Percentiles rank a stretch among this genome's conserved stretches.
These are phyloP conservation scores for Agaricus sinodeliciosus DNA, from an alignment of 768 basidiomycete genomes.

Conservation along the genomic window DNA sequence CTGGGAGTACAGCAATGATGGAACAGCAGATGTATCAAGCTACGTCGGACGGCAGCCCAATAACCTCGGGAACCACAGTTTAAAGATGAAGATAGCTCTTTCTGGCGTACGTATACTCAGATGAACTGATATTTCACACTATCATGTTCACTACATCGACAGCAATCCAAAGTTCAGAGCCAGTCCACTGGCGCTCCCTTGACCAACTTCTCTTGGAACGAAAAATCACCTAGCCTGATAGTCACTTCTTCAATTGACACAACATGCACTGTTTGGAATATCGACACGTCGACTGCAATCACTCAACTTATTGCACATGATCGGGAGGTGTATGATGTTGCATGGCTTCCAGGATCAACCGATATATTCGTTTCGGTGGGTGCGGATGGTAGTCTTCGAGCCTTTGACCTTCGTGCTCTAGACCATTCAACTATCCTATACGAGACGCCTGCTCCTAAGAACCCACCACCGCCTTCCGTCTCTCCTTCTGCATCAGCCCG, in stretches of 20 bases:
- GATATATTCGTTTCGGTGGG: slow-evolving; percentile 99
- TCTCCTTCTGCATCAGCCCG: slow-evolving; percentile 57
- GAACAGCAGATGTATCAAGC: slow-evolving; percentile 43
- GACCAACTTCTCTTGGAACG: slow-evolving; percentile 98
- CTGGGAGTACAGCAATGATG: slow-evolving; percentile 82
- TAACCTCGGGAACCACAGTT: slow-evolving; percentile 48
- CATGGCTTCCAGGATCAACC: slow-evolving; percentile 94
- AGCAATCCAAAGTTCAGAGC: slow-evolving; percentile 89
- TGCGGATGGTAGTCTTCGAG: slow-evolving; percentile 92
- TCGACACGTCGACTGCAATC: slow-evolving; percentile 87
- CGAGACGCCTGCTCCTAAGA: slow-evolving; percentile 82
- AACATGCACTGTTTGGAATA: slow-evolving; percentile 98
- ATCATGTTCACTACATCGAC: slow-evolving; percentile 8
- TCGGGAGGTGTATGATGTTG: slow-evolving; percentile 93
- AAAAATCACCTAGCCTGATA: slow-evolving; percentile 82
- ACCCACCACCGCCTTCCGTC: slow-evolving; percentile 48
- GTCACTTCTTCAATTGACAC: slow-evolving; percentile 99
- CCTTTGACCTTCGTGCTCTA: slow-evolving; percentile 92
- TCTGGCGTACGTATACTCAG: slow-evolving; percentile 58
- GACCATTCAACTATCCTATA: slow-evolving; percentile 99
- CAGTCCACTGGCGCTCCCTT: slow-evolving; percentile 82
- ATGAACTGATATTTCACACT: slow-evolving; percentile 5
- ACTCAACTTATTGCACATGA: slow-evolving; percentile 98
- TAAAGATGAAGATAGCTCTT: slow-evolving; percentile 69
- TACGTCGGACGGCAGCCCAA: slow-evolving; percentile 65